phyloP scores from a whole-genome alignment of 164 flowering plant species.

The Akebia trifoliata region DNA sequence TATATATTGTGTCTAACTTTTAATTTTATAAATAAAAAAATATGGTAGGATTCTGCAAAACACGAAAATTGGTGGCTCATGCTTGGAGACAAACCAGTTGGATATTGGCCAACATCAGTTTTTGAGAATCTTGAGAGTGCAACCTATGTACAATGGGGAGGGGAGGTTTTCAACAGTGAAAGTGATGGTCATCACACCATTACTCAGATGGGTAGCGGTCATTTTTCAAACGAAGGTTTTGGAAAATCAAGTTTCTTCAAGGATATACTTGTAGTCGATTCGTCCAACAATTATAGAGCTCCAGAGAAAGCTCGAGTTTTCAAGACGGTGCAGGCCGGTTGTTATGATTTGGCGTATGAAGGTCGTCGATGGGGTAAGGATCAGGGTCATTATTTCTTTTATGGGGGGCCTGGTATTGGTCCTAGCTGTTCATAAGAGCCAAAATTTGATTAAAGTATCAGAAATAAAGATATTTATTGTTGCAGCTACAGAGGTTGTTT shows the following conservation, averaged over 20 bases:
- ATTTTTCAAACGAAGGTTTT: background rate
- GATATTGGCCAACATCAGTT: background rate
- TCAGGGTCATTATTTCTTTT: background rate
- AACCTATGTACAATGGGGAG: conserved; percentile 1
- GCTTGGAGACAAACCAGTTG: background rate
- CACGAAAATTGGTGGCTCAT: conserved; percentile 1
- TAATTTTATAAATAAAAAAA: no score
- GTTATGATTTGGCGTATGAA: background rate
- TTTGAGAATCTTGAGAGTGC: background rate
- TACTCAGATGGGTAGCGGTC: conserved; percentile 9
- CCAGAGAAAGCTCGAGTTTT: background rate
- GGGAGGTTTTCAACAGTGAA: background rate
- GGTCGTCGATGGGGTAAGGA: background rate
- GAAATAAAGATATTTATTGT: no score
- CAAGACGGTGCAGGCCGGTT: background rate
- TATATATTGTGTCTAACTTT: background rate
- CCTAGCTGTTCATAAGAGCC: background rate
- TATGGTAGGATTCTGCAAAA: background rate
- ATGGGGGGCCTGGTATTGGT: background rate
- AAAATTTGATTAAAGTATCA: background rate
- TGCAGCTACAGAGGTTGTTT: no score
- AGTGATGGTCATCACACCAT: background rate
- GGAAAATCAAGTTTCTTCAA: background rate
- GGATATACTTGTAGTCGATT: background rate
- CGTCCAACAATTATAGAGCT: background rate